These are phyloP conservation scores for Kodamaea sagamina DNA, from an alignment of 805 yeast genomes.

Conservation along the genomic window DNA sequence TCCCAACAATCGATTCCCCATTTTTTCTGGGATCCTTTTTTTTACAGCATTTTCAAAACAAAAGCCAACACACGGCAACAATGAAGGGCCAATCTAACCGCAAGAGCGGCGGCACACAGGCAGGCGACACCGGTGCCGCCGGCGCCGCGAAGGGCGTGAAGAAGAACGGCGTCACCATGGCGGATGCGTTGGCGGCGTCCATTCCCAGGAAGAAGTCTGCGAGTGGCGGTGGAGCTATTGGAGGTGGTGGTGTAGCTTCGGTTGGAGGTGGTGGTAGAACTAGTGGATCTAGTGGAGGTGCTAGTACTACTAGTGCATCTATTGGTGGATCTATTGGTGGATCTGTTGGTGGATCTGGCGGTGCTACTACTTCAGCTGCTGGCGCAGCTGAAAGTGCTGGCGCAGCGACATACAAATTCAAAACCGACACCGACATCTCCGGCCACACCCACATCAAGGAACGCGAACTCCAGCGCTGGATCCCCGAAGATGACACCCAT, in stretches of 20 bases:
- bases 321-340: neutral
- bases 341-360: neutral
- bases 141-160: constrained; percentile 2
- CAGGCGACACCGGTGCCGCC: constrained; percentile 7
- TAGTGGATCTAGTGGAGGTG: neutral
- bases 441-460: constrained; percentile 49
- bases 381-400: neutral
- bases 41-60: constrained; percentile 1
- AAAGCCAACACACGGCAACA: constrained; percentile 6
- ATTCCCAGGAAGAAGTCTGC: constrained; percentile 3
- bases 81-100: constrained; percentile 29
- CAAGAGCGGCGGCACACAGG: constrained; percentile 8
- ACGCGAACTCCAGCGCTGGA: constrained; percentile 83
- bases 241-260: neutral
- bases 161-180: constrained; percentile 43
- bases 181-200: constrained; percentile 14
- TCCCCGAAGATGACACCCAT: constrained; percentile 58
- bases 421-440: constrained; percentile 85
- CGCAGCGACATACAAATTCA: constrained; percentile 41
- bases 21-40: constrained; percentile 1
- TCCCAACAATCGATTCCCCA: no score
- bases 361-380: constrained; percentile 25
- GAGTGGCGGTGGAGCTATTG: neutral
- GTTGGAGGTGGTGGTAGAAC: neutral
- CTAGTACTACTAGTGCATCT: neutral